Evolutionary conservation across 805 yeast genomes (phyloP).

Genomic region (Metahyphopichia silvanorum): DNA sequence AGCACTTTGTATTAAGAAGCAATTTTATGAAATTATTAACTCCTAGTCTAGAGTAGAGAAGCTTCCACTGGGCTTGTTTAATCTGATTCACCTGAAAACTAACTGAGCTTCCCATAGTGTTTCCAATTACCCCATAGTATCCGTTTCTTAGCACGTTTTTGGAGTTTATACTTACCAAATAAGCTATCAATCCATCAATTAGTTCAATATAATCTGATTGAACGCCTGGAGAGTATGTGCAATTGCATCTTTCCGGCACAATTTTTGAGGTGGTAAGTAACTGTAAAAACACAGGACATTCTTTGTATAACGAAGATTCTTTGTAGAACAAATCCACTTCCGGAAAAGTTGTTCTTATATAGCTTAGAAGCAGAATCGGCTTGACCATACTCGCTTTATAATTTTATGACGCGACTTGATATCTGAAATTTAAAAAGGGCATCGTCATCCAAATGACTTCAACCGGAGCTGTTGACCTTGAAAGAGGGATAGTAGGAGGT

Average conservation of each 20-base stretch:
- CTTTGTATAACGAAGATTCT: no score
- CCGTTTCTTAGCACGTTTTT: slow-evolving; percentile 44
- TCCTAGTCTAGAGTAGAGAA: slow-evolving; percentile 39
- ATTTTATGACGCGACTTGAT: no score
- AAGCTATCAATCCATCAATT: slow-evolving; percentile 39
- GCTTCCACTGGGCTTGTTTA: slow-evolving; percentile 44
- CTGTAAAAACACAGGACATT: no score
- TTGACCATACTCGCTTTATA: no score
- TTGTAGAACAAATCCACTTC: no score
- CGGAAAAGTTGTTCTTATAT: no score
- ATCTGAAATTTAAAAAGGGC: not conserved
- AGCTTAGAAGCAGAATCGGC: no score
- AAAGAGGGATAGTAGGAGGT: slow-evolving; percentile 42
- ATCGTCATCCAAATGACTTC: no score
- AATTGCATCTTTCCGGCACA: no score
- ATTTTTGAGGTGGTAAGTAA: no score
- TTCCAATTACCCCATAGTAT: slow-evolving; percentile 32
- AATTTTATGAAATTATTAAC: slow-evolving; percentile 34
- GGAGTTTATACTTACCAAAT: slow-evolving; percentile 22
- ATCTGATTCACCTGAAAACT: slow-evolving; percentile 35
- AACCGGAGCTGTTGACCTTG: slow-evolving; percentile 49
- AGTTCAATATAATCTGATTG: slow-evolving; percentile 25
- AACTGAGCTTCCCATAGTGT: slow-evolving; percentile 20
- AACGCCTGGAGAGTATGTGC: no score
- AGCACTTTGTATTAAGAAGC: slow-evolving; percentile 33